Evolutionary conservation across 1,284 basidiomycete species (phyloP), one percentile per base, ranked within the genome.

Genomic region (Flammula alnicola): DNA sequence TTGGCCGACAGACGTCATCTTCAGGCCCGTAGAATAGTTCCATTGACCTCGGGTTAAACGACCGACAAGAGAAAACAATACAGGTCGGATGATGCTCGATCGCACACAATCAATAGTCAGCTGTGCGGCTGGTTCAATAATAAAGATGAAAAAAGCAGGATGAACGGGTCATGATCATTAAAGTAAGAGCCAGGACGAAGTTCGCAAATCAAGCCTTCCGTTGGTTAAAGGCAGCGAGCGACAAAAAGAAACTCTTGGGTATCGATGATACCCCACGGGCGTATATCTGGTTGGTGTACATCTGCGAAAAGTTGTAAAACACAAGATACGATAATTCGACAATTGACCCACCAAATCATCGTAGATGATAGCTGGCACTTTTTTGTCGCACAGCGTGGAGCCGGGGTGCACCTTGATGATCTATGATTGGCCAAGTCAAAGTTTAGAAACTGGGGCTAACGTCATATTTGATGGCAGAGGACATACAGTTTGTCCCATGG

Each of bases 391-490:
- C 53, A 97, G 65, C 2, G 83, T 80, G 16, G 92, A 95, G 19
- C 87, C 81, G 0, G 95, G 95, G 64, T 97, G 93, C 27, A 98
- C 89, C 67, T 95, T 95, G 55, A 97, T 78, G 20, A 79, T 70
- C 90, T 93, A 56, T 14, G 7, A 8, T 3, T 0, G 17, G 19
- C 20, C 20, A 44, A 55, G 31, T 38, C 26, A 16, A 23, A 44
- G 33, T n/a, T 20, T 16, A 31, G 32, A 35, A 48, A 45, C 14
- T 12, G 26, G 32, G 26, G 17, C 44, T 22, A 2, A 16, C 2
- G 22, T 32, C 16, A 32, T 32, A 38, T 32, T 29, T 33, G 17
- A 36, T 32, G 25, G 46, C n/a, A 29, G 8, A 37, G 14, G 36
- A 75, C 87, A 61, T 59, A 93, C 91, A 61, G 86, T 80, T 39